Evolutionary conservation across 2,329 filamentous ascomycete genomes (phyloP), one percentile per base, ranked within the genome.

Genomic region (Pezicula carpinea): DNA sequence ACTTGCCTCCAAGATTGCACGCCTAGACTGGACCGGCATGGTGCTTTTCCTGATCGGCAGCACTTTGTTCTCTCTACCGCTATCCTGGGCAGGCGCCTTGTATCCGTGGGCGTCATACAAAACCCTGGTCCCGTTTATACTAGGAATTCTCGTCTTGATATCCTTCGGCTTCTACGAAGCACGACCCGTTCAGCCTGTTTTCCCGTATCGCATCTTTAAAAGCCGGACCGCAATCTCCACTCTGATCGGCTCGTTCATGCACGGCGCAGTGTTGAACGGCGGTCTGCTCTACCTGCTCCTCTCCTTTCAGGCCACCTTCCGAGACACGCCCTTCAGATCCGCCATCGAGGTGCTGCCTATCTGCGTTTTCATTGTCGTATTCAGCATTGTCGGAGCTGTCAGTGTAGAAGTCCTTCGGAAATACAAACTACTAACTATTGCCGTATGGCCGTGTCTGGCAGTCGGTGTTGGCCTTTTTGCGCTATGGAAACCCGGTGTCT

Each of bases 31-130:
- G 71, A 47, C 77, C 18, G 83, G 84, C 2, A 73, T 75, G 5
- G 50, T 74, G 1, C 59, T 87, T 3, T 85, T 87, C 59, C 69
- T 83, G 14, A 72, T 67, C 8, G 76, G 74, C n/a, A 68, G 72
- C 13, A 79, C 77, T 0, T 72, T 72, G 22, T 76, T 84, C 56
- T 62, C 83, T 34, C 77, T 83, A 36, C 76, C 78, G 0, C 61
- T 84, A 3, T 80, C 79, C 1, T 81, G 79, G 70, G 48, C 81
- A 7, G 82, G 80, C 23, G 71, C 83, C 10, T 75, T 81, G 64
- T 85, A 82, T 58, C 58, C 71, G 0, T 87, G 82, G 83, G 59
- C 66, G 38, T 79, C 73, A 6, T 83, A 76, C 71, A 69, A 72
- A 2, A 82, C 79, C 0, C 64, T 87, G 3, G 69, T 82, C 0